Evolutionary conservation across 2,329 filamentous ascomycete genomes (phyloP), one percentile per base, ranked within the genome.

Genomic region (Pseudogymnoascus sp.): DNA sequence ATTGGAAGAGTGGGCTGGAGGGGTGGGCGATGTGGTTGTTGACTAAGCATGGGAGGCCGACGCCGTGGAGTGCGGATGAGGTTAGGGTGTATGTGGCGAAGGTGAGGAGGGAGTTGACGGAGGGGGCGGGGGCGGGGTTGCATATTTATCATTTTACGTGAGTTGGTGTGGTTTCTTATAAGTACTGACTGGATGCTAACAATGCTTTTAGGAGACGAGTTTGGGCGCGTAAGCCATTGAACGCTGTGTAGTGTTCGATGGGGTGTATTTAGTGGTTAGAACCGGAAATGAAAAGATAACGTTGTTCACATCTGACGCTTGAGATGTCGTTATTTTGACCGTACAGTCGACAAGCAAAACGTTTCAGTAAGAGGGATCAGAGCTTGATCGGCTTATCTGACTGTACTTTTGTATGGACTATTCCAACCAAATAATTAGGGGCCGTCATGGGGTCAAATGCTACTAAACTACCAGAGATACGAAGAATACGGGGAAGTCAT

Each of bases 11-110:
- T 36, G 71, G 68, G 7, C 45, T 73, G 10, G 71, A 73, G 40
- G 71, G 71, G 1, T 72, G 68, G 67, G 71, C 71, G 1, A 69
- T 73, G 69, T 72, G 68, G 64, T 63, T 72, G 37, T 66, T 73
- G 23, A 72, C 68, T 4, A 66, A 69, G 16, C 68, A 63, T 45
- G 71, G 71, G 1, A 66, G 66, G 7, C 71, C 71, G 0, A 21
- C 37, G 10, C 67, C 68, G 2, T 70, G 68, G 68, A 64, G 65
- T 37, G 59, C 65, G n/a, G 68, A 70, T n/a, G 68, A 70, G 63
- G 68, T 68, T 29, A 62, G 40, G 51, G 68, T 69, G 4, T 69
- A 70, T 66, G 65, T 68, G 5, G 66, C 66, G 8, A 65, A 66
- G 45, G 66, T 69, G 62, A 65, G 68, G 31, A 61, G 65, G 16